Evolutionary conservation across 2,329 filamentous ascomycete genomes (phyloP).

Genomic region (Daldinia sp.): DNA sequence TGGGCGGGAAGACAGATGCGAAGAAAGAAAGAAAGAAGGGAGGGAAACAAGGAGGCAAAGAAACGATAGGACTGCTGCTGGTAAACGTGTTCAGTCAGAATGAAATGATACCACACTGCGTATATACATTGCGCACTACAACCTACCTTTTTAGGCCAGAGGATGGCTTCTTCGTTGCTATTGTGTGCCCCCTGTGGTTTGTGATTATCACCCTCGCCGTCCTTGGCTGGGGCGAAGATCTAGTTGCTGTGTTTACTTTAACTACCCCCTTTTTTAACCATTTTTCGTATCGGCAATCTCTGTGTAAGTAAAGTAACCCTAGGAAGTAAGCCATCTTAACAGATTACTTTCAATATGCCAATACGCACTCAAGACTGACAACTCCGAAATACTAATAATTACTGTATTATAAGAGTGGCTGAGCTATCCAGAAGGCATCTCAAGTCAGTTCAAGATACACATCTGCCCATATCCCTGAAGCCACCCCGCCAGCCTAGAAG

Average conservation of each 20-base stretch:
- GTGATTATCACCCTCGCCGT: too few species aligned
- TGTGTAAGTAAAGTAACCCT: too few species aligned
- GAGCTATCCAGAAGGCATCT: background rate
- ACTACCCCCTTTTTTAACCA: too few species aligned
- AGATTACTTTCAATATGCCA: background rate
- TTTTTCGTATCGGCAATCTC: too few species aligned
- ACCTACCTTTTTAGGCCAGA: too few species aligned
- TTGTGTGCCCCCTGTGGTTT: background rate
- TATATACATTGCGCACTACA: background rate
- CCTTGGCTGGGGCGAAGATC: too few species aligned
- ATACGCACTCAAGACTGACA: background rate
- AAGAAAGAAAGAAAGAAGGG: too few species aligned
- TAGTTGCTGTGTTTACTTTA: too few species aligned
- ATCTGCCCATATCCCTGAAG: background rate
- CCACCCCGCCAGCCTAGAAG: background rate
- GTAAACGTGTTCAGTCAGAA: conserved; percentile 8
- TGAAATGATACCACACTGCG: conserved; percentile 3
- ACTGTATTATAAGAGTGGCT: background rate
- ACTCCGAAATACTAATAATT: background rate
- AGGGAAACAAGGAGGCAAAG: background rate
- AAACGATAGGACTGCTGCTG: conserved; percentile 8
- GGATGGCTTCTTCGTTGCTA: background rate
- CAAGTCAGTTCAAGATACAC: background rate
- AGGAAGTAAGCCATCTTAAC: too few species aligned
- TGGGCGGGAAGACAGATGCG: too few species aligned